phyloP scores from a whole-genome alignment of 805 yeast species.

The Starmerella sp. region DNA sequence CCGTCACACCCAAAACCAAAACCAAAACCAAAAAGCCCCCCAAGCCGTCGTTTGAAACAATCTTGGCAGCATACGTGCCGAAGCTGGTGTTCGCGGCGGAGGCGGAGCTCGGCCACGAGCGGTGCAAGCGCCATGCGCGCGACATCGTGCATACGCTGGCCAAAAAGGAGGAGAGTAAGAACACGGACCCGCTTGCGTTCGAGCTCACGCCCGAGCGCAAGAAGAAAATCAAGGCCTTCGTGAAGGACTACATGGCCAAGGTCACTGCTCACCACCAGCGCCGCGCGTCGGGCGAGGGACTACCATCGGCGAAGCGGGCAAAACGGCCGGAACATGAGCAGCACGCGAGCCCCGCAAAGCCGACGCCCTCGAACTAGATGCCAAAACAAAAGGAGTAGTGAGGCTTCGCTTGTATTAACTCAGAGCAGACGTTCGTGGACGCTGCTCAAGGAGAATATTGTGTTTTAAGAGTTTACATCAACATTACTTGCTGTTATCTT shows the following conservation, averaged over 20 bases:
- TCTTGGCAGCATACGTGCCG: constrained; percentile 68
- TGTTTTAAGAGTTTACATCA: too few relatives aligned
- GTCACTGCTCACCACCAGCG: constrained; percentile 16
- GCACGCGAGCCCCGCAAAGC: background rate
- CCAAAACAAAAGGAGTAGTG: background rate
- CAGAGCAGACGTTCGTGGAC: too few relatives aligned
- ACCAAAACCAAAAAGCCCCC: background rate
- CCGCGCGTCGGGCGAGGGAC: background rate
- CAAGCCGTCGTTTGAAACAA: background rate
- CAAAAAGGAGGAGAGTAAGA: constrained; percentile 42
- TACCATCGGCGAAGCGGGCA: background rate
- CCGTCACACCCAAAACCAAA: background rate
- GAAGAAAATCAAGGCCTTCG: constrained; percentile 56
- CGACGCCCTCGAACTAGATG: background rate
- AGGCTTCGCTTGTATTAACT: too few relatives aligned
- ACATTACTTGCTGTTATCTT: too few relatives aligned
- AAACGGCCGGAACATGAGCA: background rate
- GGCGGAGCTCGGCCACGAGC: constrained; percentile 56
- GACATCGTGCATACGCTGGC: constrained; percentile 62
- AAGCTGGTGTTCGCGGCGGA: constrained; percentile 61
- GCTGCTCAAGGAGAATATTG: too few relatives aligned
- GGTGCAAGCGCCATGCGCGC: constrained; percentile 63
- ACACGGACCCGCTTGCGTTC: constrained; percentile 29
- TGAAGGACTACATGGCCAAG: constrained; percentile 29
- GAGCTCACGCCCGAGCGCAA: constrained; percentile 55